Conservation (phyloP, 2,329 filamentous ascomycete species). For the Aureobasidium sp. region DNA sequence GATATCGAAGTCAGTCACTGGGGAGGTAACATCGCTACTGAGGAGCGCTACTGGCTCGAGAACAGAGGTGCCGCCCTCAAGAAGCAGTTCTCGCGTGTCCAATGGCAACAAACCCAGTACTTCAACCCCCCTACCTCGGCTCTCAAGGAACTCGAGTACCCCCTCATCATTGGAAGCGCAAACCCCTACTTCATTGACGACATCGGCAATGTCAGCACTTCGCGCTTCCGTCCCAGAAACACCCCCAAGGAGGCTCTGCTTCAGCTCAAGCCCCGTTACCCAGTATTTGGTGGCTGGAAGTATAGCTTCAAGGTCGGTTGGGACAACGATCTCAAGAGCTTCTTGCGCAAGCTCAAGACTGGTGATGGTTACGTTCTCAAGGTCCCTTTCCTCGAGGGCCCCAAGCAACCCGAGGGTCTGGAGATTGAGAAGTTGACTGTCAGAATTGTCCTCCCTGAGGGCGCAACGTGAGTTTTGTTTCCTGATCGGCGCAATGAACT, state of each 20-base stretch:
- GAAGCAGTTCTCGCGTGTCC: slow-evolving; percentile 42
- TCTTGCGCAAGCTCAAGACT: slow-evolving; percentile 55
- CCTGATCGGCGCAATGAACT: background rate
- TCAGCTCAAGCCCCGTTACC: slow-evolving; percentile 88
- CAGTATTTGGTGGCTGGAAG: slow-evolving; percentile 96
- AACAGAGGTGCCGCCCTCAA: slow-evolving; percentile 71
- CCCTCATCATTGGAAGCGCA: slow-evolving; percentile 67
- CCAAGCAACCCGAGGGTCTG: slow-evolving; percentile 74
- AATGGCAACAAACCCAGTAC: slow-evolving; percentile 45
- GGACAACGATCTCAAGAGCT: slow-evolving; percentile 76
- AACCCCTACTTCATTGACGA: slow-evolving; percentile 94
- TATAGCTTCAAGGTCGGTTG: slow-evolving; percentile 95
- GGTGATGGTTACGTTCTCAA: slow-evolving; percentile 74
- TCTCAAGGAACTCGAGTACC: slow-evolving; percentile 72
- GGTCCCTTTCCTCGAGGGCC: slow-evolving; percentile 88
- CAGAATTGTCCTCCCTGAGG: slow-evolving; percentile 82
- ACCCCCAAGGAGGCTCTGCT: slow-evolving; percentile 58
- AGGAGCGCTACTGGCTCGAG: slow-evolving; percentile 83
- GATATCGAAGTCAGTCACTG: slow-evolving; percentile 96
- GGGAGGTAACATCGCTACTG: slow-evolving; percentile 92
- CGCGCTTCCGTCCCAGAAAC: slow-evolving; percentile 59
- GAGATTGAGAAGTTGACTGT: slow-evolving; percentile 76
- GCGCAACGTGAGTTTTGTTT: slow-evolving; percentile 59
- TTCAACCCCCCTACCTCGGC: slow-evolving; percentile 70
- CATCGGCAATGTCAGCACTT: slow-evolving; percentile 95